Evolutionary conservation across 1,139 yeast genomes (phyloP), one percentile per base, ranked within the genome.

Genomic region (Suhomyces bokatorum): DNA sequence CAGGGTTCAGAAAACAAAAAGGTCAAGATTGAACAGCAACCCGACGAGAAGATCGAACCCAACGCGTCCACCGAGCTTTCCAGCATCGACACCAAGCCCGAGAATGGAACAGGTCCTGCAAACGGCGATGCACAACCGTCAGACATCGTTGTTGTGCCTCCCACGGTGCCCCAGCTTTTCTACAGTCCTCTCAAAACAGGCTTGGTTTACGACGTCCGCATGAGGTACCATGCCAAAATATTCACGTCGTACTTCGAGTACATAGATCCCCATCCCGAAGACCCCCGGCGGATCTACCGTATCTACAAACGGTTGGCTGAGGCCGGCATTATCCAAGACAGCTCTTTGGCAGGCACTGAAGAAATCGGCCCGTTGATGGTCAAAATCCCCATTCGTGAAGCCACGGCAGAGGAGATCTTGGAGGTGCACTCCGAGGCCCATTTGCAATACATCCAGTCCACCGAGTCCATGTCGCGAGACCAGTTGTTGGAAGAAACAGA

Each of bases 211-310:
- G 99, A 95, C 62, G 97, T 91, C 16, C 77, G 98, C 49, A 93
- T 95, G 99, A 77, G 99, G 50, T 93, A 91, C 64, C 99, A 95
- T 62, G 96, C 97, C 34, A 89, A 90, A 62, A 85, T 93, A 45
- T 91, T 87, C 65, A 88, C 97, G 3, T 86, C 95, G 6, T 89
- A 93, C 53, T 87, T 82, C 56, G 97, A 91, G 63, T 93, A 93
- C 64, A 89, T 91, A 41, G 99, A 95, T 60, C 99, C 99, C 3
- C 99, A 95, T 62, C 99, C 99, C 4, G 99, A 95, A 64, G 99
- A 95, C 60, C 99, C 99, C 11, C 80, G 99, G 50, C 81, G 99
- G 54, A 93, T 93, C 38, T 93, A 91, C 65, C 78, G 98, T 47
- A 88, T 95, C 39, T 95, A 93, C 69, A 89, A 93, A 65, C 86